Base-by-base conservation (phyloP, 257 asterid genomes). In the Thymus quinquecostatus region DNA sequence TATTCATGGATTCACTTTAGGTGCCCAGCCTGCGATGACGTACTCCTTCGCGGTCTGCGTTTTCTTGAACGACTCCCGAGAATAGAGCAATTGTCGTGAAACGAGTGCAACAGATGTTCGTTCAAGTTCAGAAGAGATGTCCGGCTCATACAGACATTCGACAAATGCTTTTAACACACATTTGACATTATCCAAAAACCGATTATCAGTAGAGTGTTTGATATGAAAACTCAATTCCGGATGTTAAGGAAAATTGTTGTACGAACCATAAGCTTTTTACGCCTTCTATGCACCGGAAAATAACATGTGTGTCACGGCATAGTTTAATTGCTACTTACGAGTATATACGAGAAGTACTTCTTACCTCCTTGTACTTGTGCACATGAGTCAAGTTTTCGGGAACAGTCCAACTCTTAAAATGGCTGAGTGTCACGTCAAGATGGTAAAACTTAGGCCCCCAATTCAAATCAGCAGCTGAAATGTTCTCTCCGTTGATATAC, bases 371-470 rank as follows among this genome's bases (percentile, higher is more conserved):
- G 83, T 89, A 89, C 57, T 81, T 80, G 78, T 79, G 86, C 70
- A 92, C 75, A 28, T 78, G 77, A 78, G 80, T 73, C 84, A 92
- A 83, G 81, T 75, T 77, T 74, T 83, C 89, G 1, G 96, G 98
- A 10, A 92, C 43, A 70, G 80, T 70, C 96, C 96, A 92, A 28
- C 77, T 60, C 86, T 86, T 89, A 82, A 83, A 92, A 78, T 92
- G 96, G 33, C 82, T 91, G 56, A 92, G 96, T 76, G 86, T 81
- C 62, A 83, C 88, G 58, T 81, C 86, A 34, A 89, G 86, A 79
- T 87, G 96, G 87, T 82, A 85, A 51, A 92, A 85, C 75, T 87
- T 89, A 0, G 96, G 93, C 1, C 90, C 94, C 86, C 88, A 79
- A 71, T 82, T 83, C 84, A 90, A 67, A 82, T 90, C 97, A 75